phyloP scores from a whole-genome alignment of 2,329 filamentous ascomycete species.

The Huntiella savannae region DNA sequence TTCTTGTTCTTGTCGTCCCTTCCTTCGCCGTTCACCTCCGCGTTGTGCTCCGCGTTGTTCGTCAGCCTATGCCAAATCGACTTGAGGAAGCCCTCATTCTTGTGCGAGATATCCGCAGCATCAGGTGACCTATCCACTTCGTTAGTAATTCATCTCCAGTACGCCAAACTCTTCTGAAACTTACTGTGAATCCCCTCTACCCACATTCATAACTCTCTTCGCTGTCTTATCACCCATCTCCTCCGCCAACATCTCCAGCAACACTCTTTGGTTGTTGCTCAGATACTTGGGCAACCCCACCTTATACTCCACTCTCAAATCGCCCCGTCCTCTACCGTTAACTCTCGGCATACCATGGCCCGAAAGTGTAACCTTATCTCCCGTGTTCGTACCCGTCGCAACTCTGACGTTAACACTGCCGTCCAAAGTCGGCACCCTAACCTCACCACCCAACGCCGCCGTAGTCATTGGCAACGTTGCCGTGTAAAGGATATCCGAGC shows the following conservation, averaged over 20 bases:
- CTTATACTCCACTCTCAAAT: slow-evolving; percentile 85
- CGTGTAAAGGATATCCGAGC: slow-evolving; percentile 83
- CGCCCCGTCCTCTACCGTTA: slow-evolving; percentile 49
- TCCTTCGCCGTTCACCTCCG: slow-evolving; percentile 17
- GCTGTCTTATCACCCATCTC: slow-evolving; percentile 89
- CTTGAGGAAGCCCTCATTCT: slow-evolving; percentile 79
- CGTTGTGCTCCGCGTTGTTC: slow-evolving; percentile 44
- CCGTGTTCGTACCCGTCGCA: slow-evolving; percentile 75
- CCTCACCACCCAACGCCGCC: slow-evolving; percentile 77
- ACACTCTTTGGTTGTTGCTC: slow-evolving; percentile 73
- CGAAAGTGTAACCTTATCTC: slow-evolving; percentile 71
- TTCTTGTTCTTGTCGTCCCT: slow-evolving; percentile 14
- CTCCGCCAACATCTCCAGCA: slow-evolving; percentile 89
- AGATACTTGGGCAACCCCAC: slow-evolving; percentile 91
- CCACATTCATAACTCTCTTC: slow-evolving; percentile 78
- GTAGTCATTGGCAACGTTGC: slow-evolving; percentile 83
- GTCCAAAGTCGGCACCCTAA: slow-evolving; percentile 75
- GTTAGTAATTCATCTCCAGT: background rate
- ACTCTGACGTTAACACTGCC: slow-evolving; percentile 82
- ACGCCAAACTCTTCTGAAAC: slow-evolving; percentile 14
- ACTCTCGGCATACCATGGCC: slow-evolving; percentile 93
- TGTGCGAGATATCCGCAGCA: slow-evolving; percentile 28
- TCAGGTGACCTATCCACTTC: background rate
- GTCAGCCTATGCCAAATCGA: slow-evolving; percentile 83
- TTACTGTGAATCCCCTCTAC: slow-evolving; percentile 22